These are phyloP conservation scores for Nothophoma quercina DNA, from an alignment of 2,329 filamentous ascomycete species.

Conservation along the genomic window DNA sequence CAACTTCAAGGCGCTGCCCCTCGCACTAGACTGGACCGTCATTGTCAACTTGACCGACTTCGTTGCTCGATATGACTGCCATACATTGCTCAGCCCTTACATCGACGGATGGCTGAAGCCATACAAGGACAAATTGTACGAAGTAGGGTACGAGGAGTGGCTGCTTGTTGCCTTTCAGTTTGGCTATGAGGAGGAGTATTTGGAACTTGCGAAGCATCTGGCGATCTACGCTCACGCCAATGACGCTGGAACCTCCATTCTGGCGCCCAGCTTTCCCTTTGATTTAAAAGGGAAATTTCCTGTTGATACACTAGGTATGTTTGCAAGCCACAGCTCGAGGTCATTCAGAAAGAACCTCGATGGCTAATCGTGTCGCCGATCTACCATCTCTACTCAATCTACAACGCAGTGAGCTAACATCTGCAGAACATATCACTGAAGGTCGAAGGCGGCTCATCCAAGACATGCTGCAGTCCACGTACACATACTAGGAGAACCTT, in stretches of 20 bases:
- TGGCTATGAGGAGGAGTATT: conserved; percentile 29
- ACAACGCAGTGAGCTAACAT: not conserved
- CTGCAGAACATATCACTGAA: conserved; percentile 1
- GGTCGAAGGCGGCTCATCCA: conserved; percentile 5
- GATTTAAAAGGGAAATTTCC: conserved; percentile 2
- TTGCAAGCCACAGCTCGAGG: not conserved
- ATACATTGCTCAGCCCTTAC: conserved; percentile 18
- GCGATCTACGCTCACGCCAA: conserved; percentile 1
- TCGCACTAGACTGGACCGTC: conserved; percentile 27
- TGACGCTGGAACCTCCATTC: not conserved
- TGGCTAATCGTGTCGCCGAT: not conserved
- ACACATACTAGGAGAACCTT: conserved; percentile 1
- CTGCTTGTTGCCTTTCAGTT: conserved; percentile 38
- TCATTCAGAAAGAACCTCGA: too few relatives aligned
- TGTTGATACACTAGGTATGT: conserved; percentile 6
- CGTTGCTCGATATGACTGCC: conserved; percentile 38
- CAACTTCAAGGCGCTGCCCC: conserved; percentile 34
- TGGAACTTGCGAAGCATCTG: conserved; percentile 14
- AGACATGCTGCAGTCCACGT: conserved; percentile 1
- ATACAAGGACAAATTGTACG: conserved; percentile 10
- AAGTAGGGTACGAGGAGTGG: conserved; percentile 32
- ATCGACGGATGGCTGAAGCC: conserved; percentile 22
- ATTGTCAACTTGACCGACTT: conserved; percentile 38
- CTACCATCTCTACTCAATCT: not conserved
- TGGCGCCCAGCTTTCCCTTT: not conserved